These are phyloP conservation scores for Nicotiana obtusifolia DNA, from an alignment of 257 asterid species.

Conservation along the genomic window DNA sequence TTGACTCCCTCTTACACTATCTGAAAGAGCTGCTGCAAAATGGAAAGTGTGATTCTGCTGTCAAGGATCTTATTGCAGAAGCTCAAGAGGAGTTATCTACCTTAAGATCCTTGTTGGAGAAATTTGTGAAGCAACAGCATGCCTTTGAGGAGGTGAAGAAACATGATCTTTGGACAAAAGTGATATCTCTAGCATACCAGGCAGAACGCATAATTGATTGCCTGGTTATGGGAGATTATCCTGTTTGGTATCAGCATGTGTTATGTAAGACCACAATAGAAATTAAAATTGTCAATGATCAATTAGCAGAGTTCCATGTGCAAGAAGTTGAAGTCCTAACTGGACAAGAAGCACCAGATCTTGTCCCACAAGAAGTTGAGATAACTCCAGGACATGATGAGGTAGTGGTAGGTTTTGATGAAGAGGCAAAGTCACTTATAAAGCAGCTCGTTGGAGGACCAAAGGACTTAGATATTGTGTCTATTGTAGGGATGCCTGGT, in stretches of 20 bases:
- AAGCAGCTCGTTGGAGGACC: background rate
- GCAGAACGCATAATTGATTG: constrained; percentile 1
- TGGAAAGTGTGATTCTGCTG: background rate
- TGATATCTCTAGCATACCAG: background rate
- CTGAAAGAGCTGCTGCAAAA: background rate
- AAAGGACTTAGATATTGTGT: background rate
- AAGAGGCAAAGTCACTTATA: background rate
- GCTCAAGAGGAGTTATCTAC: background rate
- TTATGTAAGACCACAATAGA: background rate
- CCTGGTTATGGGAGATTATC: background rate
- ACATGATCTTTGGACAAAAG: background rate
- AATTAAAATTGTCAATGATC: background rate
- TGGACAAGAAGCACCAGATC: background rate
- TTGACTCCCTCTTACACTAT: background rate
- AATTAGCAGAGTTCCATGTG: background rate
- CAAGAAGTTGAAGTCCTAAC: background rate
- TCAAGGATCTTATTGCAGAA: background rate
- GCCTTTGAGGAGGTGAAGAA: background rate
- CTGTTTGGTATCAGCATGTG: constrained; percentile 5
- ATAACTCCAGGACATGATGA: background rate
- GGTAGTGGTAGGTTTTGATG: background rate
- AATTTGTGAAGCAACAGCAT: background rate
- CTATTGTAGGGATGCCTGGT: constrained; percentile 21
- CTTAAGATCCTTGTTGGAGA: background rate
- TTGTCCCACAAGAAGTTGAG: background rate